Base-by-base conservation (phyloP, 2,329 filamentous ascomycete genomes). In the Cryphonectria nitschkei region DNA sequence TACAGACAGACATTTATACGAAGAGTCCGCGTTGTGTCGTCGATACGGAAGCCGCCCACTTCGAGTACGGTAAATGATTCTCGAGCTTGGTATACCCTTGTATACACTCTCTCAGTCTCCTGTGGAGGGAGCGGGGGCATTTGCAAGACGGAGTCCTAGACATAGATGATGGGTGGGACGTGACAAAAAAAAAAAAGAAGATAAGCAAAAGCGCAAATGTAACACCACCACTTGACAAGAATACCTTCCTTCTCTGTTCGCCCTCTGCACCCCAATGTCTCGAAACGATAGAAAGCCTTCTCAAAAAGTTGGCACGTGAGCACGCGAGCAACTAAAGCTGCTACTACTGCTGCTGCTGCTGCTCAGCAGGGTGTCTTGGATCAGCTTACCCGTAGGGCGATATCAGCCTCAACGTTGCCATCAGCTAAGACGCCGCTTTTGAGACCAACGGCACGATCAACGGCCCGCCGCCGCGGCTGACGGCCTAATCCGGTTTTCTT, bases 91-190 rank as follows among this genome's bases (percentile, higher is more conserved):
- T 61, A 50, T 50, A 69, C 32, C 58, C 39, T 64, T 64, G 58
- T 70, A 70, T 65, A 70, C 70, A 70, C 56, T 54, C 54, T 50
- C 65, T 60, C 39, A 52, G 22, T 54, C 22, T 50, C n/a, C 43
- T 41, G 32, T 64, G 34, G 61, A 52, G 50, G 34, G 67, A 39
- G 50, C 22, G 65, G 63, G 5, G 6, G 8, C 56, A 58, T 65
- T 3, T 46, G 43, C 66, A 50, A 16, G 41, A n/a, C 22, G 52
- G 61, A 50, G 32, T 6, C 43, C 60, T 65, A 65, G 65, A 70
- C 52, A 62, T 46, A 68, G 65, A 60, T 3, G 54, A 32, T 13
- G 16, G 19, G 7, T 22, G 46, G 46, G n/a, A 65, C 11, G 52
- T 54, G 34, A 7, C 2, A 16, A 5, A 19, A 50, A n/a, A 50